Evolutionary conservation across 2,329 filamentous ascomycete genomes (phyloP).

Genomic region (Epichloe baconii): DNA sequence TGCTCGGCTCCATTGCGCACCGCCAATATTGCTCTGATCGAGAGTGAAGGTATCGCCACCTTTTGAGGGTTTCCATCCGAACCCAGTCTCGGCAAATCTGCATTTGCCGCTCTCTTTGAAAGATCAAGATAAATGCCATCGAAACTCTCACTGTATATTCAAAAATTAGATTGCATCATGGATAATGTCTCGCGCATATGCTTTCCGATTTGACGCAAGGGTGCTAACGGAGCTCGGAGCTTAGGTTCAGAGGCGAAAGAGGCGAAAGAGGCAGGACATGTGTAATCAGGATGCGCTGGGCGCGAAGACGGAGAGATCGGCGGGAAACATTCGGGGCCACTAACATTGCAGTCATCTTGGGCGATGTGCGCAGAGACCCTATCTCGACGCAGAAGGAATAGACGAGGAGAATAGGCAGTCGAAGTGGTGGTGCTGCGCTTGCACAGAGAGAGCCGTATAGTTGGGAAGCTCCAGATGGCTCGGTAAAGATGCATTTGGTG

Average conservation of each 20-base stretch:
- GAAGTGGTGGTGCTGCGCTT: background rate
- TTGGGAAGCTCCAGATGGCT: background rate
- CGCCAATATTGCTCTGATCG: slow-evolving; percentile 71
- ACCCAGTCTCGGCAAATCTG: slow-evolving; percentile 83
- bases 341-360: slow-evolving; percentile 27
- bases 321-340: slow-evolving; percentile 6
- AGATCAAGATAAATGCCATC: slow-evolving; percentile 95
- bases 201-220: background rate
- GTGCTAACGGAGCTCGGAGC: background rate
- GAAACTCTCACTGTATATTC: slow-evolving; percentile 62
- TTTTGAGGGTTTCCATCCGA: slow-evolving; percentile 85
- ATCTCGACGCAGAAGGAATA: background rate
- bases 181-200: background rate
- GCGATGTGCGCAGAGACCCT: background rate
- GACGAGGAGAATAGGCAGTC: background rate
- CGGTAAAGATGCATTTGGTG: background rate
- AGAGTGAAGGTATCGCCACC: slow-evolving; percentile 91
- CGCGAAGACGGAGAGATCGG: background rate
- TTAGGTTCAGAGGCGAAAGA: background rate
- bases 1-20: slow-evolving; percentile 89
- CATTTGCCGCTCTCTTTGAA: slow-evolving; percentile 88
- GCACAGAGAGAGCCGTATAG: background rate
- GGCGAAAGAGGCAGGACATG: background rate
- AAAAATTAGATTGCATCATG: background rate
- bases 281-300: background rate